Percentiles rank a stretch among this genome's conserved stretches.
These are phyloP conservation scores for Candida khao-thaluensis DNA, from an alignment of 805 yeast species.

Conservation along the genomic window DNA sequence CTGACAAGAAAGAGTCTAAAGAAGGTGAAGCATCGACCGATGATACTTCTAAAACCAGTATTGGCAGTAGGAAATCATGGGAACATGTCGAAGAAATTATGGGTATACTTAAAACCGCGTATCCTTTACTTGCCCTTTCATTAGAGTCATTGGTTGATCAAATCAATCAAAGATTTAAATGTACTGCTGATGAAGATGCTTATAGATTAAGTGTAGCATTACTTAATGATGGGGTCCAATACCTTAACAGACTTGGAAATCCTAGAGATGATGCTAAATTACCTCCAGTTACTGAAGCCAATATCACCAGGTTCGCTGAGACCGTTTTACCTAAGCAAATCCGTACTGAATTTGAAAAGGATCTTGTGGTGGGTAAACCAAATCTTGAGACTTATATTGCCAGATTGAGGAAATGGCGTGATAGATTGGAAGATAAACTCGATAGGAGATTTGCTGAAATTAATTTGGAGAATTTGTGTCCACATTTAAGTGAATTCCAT, in stretches of 20 bases:
- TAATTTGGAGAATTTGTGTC: conserved; percentile 85
- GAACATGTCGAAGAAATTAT: conserved; percentile 88
- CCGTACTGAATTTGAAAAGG: conserved; percentile 86
- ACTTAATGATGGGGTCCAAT: conserved; percentile 90
- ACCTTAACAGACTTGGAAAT: conserved; percentile 77
- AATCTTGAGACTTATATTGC: conserved; percentile 82
- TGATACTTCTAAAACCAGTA: conserved; percentile 1
- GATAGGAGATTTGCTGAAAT: conserved; percentile 80
- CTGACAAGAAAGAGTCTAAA: conserved; percentile 6
- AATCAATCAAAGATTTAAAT: conserved; percentile 88
- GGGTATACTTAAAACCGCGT: conserved; percentile 94
- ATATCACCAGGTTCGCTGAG: conserved; percentile 85
- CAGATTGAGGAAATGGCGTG: conserved; percentile 88
- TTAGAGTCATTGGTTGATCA: conserved; percentile 95
- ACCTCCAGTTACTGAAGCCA: conserved; percentile 89
- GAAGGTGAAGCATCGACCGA: conserved; percentile 6
- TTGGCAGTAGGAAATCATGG: conserved; percentile 70
- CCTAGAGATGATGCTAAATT: conserved; percentile 86
- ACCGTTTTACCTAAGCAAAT: conserved; percentile 87
- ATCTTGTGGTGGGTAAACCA: conserved; percentile 83
- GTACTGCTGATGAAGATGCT: conserved; percentile 93
- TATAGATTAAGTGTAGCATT: conserved; percentile 90
- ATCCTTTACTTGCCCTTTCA: conserved; percentile 88
- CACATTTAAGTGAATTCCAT: conserved; percentile 95
- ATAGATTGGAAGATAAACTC: conserved; percentile 84